phyloP scores from a whole-genome alignment of 2,329 filamentous ascomycete species.

The Penicillium brevicompactum region DNA sequence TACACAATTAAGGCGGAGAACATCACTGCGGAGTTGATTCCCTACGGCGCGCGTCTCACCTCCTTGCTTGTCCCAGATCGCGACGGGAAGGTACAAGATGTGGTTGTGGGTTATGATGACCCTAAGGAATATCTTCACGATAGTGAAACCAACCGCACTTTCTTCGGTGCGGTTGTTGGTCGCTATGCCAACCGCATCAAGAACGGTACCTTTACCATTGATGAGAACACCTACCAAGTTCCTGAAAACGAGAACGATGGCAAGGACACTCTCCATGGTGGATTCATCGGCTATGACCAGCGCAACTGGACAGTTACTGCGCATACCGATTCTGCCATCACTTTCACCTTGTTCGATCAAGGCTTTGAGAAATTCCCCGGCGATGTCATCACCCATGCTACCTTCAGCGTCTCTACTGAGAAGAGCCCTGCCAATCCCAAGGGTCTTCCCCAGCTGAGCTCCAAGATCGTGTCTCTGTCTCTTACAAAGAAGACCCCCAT shows the following conservation, averaged over 20 bases:
- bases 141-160: constrained; percentile 50
- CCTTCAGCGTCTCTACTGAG: constrained; percentile 45
- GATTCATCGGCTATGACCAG: constrained; percentile 50
- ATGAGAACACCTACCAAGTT: constrained; percentile 50
- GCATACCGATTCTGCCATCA: constrained; percentile 44
- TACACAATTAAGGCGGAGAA: constrained; percentile 51
- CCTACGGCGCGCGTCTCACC: constrained; percentile 51
- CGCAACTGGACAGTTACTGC: constrained; percentile 54
- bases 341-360: constrained; percentile 49
- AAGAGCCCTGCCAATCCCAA: constrained; percentile 40
- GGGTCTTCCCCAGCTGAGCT: constrained; percentile 46
- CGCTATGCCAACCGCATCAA: constrained; percentile 59
- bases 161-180: constrained; percentile 52
- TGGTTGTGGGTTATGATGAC: constrained; percentile 55
- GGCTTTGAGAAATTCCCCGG: constrained; percentile 50
- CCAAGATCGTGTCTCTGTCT: constrained; percentile 47
- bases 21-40: constrained; percentile 52
- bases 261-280: constrained; percentile 56
- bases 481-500: constrained; percentile 52
- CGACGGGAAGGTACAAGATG: constrained; percentile 51
- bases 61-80: constrained; percentile 54
- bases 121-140: constrained; percentile 48
- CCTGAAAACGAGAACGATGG: constrained; percentile 55
- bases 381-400: constrained; percentile 49
- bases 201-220: constrained; percentile 58